Percentiles rank a stretch among this genome's conserved stretches.
phyloP scores from a whole-genome alignment of 1,284 basidiomycete species.

The Paramarasmius palmivorus region DNA sequence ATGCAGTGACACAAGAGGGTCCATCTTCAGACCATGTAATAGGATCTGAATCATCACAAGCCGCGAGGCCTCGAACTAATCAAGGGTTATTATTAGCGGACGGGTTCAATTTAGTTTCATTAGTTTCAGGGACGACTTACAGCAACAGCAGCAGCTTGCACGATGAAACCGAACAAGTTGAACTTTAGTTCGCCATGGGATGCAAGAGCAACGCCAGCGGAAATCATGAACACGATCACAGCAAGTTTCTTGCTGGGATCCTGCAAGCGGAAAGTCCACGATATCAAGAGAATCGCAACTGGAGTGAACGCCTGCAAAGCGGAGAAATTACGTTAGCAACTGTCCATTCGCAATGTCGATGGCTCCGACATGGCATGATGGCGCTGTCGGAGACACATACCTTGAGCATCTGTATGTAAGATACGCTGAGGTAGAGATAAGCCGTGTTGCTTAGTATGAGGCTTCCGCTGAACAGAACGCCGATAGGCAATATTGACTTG shows the following conservation, averaged over 20 bases:
- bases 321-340: background rate
- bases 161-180: slow-evolving; percentile 84
- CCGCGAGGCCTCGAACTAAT: slow-evolving; percentile 82
- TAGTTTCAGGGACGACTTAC: slow-evolving; percentile 41
- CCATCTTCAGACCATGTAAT: slow-evolving; percentile 96
- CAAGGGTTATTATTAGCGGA: background rate
- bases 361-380: too few relatives aligned
- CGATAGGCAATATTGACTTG: slow-evolving; percentile 91
- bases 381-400: slow-evolving; percentile 34
- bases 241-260: slow-evolving; percentile 84
- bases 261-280: slow-evolving; percentile 87
- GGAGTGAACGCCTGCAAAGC: slow-evolving; percentile 87
- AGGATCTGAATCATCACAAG: slow-evolving; percentile 97
- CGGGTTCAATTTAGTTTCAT: slow-evolving; percentile 5
- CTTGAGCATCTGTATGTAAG: slow-evolving; percentile 99
- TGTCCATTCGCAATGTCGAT: background rate
- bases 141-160: slow-evolving; percentile 79
- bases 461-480: slow-evolving; percentile 88
- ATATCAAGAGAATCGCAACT: slow-evolving; percentile 93
- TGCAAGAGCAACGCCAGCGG: slow-evolving; percentile 85
- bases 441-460: slow-evolving; percentile 94
- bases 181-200: slow-evolving; percentile 88
- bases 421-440: slow-evolving; percentile 88
- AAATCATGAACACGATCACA: slow-evolving; percentile 91
- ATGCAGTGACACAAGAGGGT: slow-evolving; percentile 93